Base-by-base conservation (phyloP, 176 grass and related monocot species). In the Hordeum marinum region DNA sequence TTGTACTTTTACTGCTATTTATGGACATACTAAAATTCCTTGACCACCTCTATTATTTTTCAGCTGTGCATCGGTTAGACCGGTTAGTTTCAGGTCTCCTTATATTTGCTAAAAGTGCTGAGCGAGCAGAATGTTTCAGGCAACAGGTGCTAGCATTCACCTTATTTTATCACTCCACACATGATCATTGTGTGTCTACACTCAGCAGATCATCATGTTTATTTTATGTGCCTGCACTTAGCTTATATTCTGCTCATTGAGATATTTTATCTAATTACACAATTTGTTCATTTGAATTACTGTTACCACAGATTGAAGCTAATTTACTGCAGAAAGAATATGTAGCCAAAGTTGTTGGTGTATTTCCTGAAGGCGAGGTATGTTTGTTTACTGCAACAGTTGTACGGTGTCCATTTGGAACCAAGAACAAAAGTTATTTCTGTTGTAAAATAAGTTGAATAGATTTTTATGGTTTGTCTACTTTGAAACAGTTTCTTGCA, bases 71-170 rank as follows among this genome's bases (percentile, higher is more conserved):
- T 90, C 89, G 96, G 48, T 76, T 98, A 94, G 96, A 98, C 64
- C 86, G 91, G 36, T 85, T 98, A 86, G 96, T 98, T 92, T 98
- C 96, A 75, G 96, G 96, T 68, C 96, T 98, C 81, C 93, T 98
- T 75, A 98, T 98, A 77, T 98, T 98, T 78, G 93, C 96, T 67
- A 98, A 95, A 95, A 94, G 77, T 79, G 93, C 89, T 37, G 63
- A 92, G 1, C 92, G 80, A 89, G 96, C 93, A 85, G 96, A 98
- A 69, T 77, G 52, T 73, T 95, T 98, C 81, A 95, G 96, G 78
- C 93, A 92, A 81, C 89, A 98, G 93, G 96, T 98, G 77, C 63
- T 80, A 45, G 5, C 78, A 67, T 76, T 72, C 50, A 26, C 42
- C 34, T 75, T 89, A 58, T 88, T 55, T 37, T 88, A 46, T 79